Percentiles rank a stretch among this genome's conserved stretches.
Evolutionary conservation across 108 stramenopile genomes (phyloP).

Genomic region (Cyclotella distinguenda): DNA sequence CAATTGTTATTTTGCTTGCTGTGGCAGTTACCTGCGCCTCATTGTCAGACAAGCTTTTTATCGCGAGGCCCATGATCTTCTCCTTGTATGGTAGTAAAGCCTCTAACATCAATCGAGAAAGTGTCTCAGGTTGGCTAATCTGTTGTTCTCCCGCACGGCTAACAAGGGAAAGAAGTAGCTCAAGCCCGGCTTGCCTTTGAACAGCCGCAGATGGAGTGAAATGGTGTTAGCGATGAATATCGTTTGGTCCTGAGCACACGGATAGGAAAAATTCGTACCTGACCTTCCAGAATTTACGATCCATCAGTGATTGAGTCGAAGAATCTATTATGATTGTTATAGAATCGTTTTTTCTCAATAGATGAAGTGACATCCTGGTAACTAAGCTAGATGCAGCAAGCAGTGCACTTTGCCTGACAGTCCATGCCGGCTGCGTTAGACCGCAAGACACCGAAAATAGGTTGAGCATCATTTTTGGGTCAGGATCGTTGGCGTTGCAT

Average conservation of each 20-base stretch:
- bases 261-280: constrained; percentile 29
- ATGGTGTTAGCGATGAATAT: constrained; percentile 42
- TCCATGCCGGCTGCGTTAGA: constrained; percentile 37
- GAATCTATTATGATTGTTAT: constrained; percentile 45
- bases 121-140: constrained; percentile 19
- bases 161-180: constrained; percentile 36
- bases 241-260: constrained; percentile 28
- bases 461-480: constrained; percentile 19
- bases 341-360: constrained; percentile 44
- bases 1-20: constrained; percentile 54
- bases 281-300: constrained; percentile 88
- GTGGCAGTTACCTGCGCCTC: constrained; percentile 71
- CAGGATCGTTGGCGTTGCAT: background rate
- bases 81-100: constrained; percentile 80
- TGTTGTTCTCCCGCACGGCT: constrained; percentile 24
- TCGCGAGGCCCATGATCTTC: constrained; percentile 51
- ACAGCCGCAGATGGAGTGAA: background rate
- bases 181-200: constrained; percentile 47
- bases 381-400: constrained; percentile 55
- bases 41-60: constrained; percentile 54
- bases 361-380: constrained; percentile 28
- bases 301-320: constrained; percentile 53
- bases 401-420: constrained; percentile 55
- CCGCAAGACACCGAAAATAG: constrained; percentile 23
- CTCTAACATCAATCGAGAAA: constrained; percentile 61